phyloP scores from a whole-genome alignment of 345 rosid species.

The thale cress (Arabidopsis thaliana) region DNA sequence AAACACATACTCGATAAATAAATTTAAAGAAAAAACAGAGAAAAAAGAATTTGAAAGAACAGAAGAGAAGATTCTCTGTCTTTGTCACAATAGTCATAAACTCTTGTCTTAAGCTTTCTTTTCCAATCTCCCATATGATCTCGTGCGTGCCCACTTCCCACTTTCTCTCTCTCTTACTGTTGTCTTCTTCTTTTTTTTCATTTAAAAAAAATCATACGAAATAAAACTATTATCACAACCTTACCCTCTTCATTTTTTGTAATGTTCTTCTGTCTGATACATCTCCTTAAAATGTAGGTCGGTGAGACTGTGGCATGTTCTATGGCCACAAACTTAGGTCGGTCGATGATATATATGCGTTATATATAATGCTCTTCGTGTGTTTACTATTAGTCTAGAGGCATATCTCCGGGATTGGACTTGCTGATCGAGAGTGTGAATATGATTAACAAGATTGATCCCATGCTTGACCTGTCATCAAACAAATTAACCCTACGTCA shows the following conservation, averaged over 20 bases:
- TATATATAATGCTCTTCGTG: constrained; percentile 24
- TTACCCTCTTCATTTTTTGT: constrained; percentile 23
- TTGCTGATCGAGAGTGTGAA: constrained; percentile 78
- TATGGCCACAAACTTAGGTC: constrained; percentile 25
- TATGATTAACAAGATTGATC: constrained; percentile 86
- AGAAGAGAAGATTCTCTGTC: constrained; percentile 54
- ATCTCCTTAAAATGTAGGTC: constrained; percentile 37
- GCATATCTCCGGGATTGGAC: constrained; percentile 43
- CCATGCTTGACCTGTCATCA: constrained; percentile 85
- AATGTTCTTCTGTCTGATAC: constrained; percentile 30
- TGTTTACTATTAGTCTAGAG: constrained; percentile 47
- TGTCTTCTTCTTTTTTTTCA: constrained; percentile 22
- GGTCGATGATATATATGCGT: constrained; percentile 22
- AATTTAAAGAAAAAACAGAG: constrained; percentile 1
- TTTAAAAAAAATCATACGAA: not conserved
- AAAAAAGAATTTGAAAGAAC: constrained; percentile 21
- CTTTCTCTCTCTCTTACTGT: constrained; percentile 29
- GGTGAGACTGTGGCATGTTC: constrained; percentile 26
- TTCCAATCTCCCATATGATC: constrained; percentile 47
- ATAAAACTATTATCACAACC: constrained; percentile 32
- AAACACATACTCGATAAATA: constrained; percentile 11
- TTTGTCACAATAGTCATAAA: constrained; percentile 51
- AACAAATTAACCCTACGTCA: constrained; percentile 6
- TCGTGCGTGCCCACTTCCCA: constrained; percentile 42
- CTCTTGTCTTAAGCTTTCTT: constrained; percentile 44